Percentiles rank a stretch among this genome's conserved stretches.
These are phyloP conservation scores for Leishmania major DNA, from an alignment of 208 protist species.

Conservation along the genomic window DNA sequence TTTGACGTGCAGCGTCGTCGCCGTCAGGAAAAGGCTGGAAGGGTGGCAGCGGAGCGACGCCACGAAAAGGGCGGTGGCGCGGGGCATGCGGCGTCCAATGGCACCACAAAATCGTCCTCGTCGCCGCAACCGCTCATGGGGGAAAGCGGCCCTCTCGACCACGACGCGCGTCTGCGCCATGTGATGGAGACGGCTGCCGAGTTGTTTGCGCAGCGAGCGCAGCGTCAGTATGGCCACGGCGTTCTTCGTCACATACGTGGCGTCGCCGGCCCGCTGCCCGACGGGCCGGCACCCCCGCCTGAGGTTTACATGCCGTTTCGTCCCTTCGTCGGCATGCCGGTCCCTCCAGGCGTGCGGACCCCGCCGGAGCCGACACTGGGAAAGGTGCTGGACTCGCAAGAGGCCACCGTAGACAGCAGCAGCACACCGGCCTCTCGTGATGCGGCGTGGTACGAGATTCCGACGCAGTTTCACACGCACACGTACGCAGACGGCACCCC, in stretches of 20 bases:
- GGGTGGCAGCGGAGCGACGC: background rate
- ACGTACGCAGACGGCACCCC: conserved; percentile 32
- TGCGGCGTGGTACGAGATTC: conserved; percentile 6
- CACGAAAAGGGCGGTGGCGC: background rate
- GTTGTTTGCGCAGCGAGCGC: conserved; percentile 45
- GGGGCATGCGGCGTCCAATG: background rate
- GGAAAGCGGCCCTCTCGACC: conserved; percentile 23
- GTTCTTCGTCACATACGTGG: conserved; percentile 50
- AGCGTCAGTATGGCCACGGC: conserved; percentile 63
- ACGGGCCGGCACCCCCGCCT: conserved; percentile 38
- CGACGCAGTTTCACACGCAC: conserved; percentile 30
- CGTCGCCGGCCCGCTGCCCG: conserved; percentile 1
- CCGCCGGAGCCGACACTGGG: conserved; percentile 50
- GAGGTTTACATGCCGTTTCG: conserved; percentile 75
- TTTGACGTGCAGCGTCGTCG: conserved; percentile 70
- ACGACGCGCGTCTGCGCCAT: conserved; percentile 61
- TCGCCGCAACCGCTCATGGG: background rate
- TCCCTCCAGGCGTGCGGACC: conserved; percentile 64
- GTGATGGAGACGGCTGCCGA: conserved; percentile 63
- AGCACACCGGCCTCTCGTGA: background rate
- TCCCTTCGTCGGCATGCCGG: conserved; percentile 54
- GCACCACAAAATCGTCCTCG: conserved; percentile 2
- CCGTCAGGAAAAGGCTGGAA: conserved; percentile 23
- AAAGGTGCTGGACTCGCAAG: conserved; percentile 19
- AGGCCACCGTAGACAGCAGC: conserved; percentile 17